Percentiles rank a stretch among this genome's conserved stretches.
These are phyloP conservation scores for Orbilia javanica DNA, from an alignment of 2,329 filamentous ascomycete species.

Conservation along the genomic window DNA sequence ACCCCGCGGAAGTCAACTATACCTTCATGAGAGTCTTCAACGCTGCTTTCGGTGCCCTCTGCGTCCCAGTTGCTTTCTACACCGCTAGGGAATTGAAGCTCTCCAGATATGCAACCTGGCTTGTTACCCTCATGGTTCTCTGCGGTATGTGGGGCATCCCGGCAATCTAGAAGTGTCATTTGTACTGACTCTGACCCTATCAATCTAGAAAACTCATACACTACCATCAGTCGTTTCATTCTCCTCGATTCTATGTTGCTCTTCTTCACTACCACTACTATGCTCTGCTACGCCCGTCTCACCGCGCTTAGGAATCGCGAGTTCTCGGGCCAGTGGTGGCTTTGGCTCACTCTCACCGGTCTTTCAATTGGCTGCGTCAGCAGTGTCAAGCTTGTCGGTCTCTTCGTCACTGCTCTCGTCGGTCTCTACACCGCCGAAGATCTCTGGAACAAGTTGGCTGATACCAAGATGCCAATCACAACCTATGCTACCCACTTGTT, in stretches of 20 bases:
- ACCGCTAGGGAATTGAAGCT: slow-evolving; percentile 93
- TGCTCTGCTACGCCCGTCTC: slow-evolving; percentile 97
- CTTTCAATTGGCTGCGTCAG: slow-evolving; percentile 97
- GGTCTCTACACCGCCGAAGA: slow-evolving; percentile 96
- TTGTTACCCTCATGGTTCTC: slow-evolving; percentile 94
- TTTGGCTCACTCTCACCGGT: slow-evolving; percentile 93
- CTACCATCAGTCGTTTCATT: slow-evolving; percentile 98
- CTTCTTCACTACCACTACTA: slow-evolving; percentile 97
- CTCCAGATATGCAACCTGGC: slow-evolving; percentile 87
- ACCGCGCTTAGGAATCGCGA: slow-evolving; percentile 86
- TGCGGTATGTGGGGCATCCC: slow-evolving; percentile 68
- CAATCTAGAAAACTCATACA: slow-evolving; percentile 90
- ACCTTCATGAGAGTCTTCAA: slow-evolving; percentile 99
- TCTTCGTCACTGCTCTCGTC: slow-evolving; percentile 94
- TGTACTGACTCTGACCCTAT: slow-evolving; percentile 19
- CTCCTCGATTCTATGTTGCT: slow-evolving; percentile 98
- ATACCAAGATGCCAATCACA: slow-evolving; percentile 85
- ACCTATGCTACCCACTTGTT: slow-evolving; percentile 82
- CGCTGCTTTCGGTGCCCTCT: slow-evolving; percentile 90
- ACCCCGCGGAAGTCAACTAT: slow-evolving; percentile 93
- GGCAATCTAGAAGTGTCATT: not conserved
- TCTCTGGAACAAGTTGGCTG: slow-evolving; percentile 97
- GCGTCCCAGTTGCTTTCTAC: slow-evolving; percentile 93
- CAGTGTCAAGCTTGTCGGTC: slow-evolving; percentile 97
- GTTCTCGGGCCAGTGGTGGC: slow-evolving; percentile 91